A percentile compares a stretch with the other conserved stretches of the same genome.
Conservation (phyloP, 1,284 basidiomycete genomes). For the Tylopilus sp. region DNA sequence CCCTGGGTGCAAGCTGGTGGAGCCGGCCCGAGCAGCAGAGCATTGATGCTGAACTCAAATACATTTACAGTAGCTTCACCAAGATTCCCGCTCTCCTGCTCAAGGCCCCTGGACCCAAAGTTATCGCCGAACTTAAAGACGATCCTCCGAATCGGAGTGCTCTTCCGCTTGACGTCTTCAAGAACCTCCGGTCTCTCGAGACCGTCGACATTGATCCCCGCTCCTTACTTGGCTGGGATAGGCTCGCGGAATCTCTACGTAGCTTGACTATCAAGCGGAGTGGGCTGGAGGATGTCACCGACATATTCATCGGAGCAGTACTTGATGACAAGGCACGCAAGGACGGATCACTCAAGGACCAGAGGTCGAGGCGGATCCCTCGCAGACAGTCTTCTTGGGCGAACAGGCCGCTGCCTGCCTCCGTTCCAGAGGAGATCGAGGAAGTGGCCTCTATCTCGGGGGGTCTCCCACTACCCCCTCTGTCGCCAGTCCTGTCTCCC, state of each 20-base stretch:
- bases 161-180: slow-evolving; percentile 80
- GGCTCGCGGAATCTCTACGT: slow-evolving; percentile 64
- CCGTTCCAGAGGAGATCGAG: slow-evolving; percentile 58
- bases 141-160: slow-evolving; percentile 75
- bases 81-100: slow-evolving; percentile 78
- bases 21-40: slow-evolving; percentile 50
- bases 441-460: slow-evolving; percentile 36
- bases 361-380: slow-evolving; percentile 44
- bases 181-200: slow-evolving; percentile 72
- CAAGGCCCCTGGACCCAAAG: slow-evolving; percentile 54
- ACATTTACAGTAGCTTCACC: slow-evolving; percentile 83
- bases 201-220: slow-evolving; percentile 81
- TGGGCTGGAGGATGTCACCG: slow-evolving; percentile 79
- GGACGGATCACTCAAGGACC: slow-evolving; percentile 48
- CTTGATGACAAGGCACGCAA: slow-evolving; percentile 67
- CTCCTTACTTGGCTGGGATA: slow-evolving; percentile 82
- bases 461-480: slow-evolving; percentile 28
- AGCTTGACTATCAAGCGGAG: slow-evolving; percentile 75
- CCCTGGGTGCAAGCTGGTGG: slow-evolving; percentile 72
- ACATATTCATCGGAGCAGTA: slow-evolving; percentile 76
- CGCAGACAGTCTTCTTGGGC: slow-evolving; percentile 50
- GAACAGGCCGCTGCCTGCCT: slow-evolving; percentile 50
- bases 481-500: slow-evolving; percentile 47
- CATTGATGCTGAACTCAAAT: slow-evolving; percentile 75
- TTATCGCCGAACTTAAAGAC: slow-evolving; percentile 66